Percentiles rank a stretch among this genome's conserved stretches.
These are phyloP conservation scores for Botrytis fragariae DNA, from an alignment of 2,329 filamentous ascomycete species.

Conservation along the genomic window DNA sequence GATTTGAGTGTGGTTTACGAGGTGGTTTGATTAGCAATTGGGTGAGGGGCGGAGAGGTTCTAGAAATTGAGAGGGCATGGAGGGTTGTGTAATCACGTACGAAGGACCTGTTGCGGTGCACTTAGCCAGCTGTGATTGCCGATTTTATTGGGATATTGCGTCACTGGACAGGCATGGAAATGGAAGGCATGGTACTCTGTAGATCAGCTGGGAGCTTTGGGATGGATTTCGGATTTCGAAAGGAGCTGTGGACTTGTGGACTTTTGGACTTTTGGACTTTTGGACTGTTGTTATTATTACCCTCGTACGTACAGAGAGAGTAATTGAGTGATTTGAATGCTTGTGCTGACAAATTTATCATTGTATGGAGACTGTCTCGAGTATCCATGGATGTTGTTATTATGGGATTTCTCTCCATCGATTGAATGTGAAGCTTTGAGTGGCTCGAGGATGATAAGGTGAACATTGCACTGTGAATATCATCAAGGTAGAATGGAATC, in stretches of 20 bases:
- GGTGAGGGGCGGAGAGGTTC: neutral
- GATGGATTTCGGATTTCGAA: neutral
- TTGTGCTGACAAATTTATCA: neutral
- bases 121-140: neutral
- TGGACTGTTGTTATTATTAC: no score
- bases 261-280: no score
- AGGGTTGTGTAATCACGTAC: neutral
- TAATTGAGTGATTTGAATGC: no score
- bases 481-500: neutral
- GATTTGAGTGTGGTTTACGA: neutral
- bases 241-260: neutral
- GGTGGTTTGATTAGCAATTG: constrained; percentile 7
- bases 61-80: neutral
- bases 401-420: neutral
- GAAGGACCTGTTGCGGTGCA: no score
- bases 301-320: no score
- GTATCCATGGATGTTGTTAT: no score
- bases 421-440: neutral
- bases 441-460: neutral
- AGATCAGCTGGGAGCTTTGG: neutral
- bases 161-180: neutral
- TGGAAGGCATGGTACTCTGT: no score
- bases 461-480: no score
- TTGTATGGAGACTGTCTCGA: no score
- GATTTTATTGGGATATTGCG: neutral